Evolutionary conservation across 352 stramenopile species (phyloP).

Genomic region (Elongisporangium senticosum): DNA sequence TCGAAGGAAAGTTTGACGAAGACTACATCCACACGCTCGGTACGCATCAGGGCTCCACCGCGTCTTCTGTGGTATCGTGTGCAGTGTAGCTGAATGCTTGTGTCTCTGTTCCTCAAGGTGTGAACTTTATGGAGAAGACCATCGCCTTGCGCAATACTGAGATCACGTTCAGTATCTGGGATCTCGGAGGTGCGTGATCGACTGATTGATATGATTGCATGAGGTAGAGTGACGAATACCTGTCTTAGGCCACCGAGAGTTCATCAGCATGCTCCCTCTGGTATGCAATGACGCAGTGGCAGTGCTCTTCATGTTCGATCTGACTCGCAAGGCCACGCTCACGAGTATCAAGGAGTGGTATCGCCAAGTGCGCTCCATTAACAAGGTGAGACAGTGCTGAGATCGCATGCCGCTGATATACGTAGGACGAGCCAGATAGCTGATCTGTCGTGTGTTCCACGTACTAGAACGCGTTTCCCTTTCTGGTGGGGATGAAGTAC

Average conservation of each 20-base stretch:
- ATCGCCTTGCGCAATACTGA: constrained; percentile 92
- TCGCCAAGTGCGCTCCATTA: constrained; percentile 85
- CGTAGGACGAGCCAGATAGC: not conserved
- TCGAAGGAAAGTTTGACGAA: constrained; percentile 94
- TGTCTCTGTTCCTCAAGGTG: constrained; percentile 37
- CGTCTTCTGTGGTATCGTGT: not conserved
- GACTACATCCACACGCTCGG: constrained; percentile 95
- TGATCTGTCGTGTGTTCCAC: not conserved
- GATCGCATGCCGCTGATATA: not conserved
- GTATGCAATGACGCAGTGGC: constrained; percentile 93
- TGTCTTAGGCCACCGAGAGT: constrained; percentile 79
- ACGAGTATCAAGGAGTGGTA: constrained; percentile 93
- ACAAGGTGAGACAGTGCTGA: constrained; percentile 51
- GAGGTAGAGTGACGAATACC: not conserved
- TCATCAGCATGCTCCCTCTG: constrained; percentile 93
- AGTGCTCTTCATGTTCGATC: constrained; percentile 96
- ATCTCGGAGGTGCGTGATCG: constrained; percentile 68
- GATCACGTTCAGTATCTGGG: constrained; percentile 95
- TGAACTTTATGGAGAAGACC: constrained; percentile 96
- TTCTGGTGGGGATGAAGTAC: constrained; percentile 94
- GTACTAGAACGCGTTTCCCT: constrained; percentile 84
- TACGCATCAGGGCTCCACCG: constrained; percentile 13
- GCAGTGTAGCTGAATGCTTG: not conserved
- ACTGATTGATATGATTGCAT: not conserved
- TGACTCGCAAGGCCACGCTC: constrained; percentile 89